Conservation (phyloP, 345 rosid genomes). For the Eucalyptus erythrocorys region DNA sequence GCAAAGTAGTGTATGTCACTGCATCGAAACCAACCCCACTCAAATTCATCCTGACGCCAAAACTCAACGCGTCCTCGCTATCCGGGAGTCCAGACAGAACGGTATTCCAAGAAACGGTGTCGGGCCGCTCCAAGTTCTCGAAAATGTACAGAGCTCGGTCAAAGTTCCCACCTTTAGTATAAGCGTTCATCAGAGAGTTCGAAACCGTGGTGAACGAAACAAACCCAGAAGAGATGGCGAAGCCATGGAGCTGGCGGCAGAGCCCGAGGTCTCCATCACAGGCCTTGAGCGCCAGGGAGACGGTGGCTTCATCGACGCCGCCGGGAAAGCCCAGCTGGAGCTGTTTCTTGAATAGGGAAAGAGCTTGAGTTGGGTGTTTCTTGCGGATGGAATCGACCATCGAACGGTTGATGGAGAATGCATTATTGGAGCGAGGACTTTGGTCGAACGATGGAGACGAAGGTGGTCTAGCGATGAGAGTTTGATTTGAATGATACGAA, state of each 20-base stretch:
- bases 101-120: constrained; percentile 88
- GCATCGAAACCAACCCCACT: constrained; percentile 46
- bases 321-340: constrained; percentile 11
- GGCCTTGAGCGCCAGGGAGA: constrained; percentile 58
- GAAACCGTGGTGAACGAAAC: constrained; percentile 39
- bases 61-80: constrained; percentile 30
- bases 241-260: constrained; percentile 66
- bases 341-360: constrained; percentile 24
- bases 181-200: constrained; percentile 65
- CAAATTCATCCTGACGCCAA: constrained; percentile 43
- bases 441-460: constrained; percentile 16
- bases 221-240: constrained; percentile 51
- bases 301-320: constrained; percentile 35
- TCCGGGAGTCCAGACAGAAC: constrained; percentile 64
- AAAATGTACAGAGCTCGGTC: constrained; percentile 41
- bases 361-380: constrained; percentile 19
- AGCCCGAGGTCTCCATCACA: constrained; percentile 34
- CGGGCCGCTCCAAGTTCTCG: constrained; percentile 46
- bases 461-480: background rate
- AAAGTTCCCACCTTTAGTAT: constrained; percentile 47
- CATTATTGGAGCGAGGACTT: constrained; percentile 6
- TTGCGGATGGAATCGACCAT: constrained; percentile 22
- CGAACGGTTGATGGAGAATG: constrained; percentile 13
- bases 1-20: constrained; percentile 44
- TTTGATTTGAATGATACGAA: background rate